Percentiles rank a stretch among this genome's conserved stretches.
phyloP scores from a whole-genome alignment of 495 filamentous ascomycete species.

The Daldinia concentrica region DNA sequence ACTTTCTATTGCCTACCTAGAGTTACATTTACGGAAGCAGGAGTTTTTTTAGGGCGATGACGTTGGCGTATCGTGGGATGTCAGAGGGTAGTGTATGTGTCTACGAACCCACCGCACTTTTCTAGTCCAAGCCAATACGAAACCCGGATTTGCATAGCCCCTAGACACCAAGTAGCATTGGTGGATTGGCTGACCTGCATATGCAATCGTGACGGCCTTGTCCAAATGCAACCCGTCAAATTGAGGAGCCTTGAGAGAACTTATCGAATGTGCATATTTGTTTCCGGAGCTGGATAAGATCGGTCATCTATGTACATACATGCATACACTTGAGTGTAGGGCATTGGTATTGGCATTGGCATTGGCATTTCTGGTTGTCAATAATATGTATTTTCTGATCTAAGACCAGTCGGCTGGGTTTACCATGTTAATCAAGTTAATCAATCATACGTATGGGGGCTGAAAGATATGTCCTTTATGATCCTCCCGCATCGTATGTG shows the following conservation, averaged over 20 bases:
- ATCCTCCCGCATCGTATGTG: slow-evolving; percentile 17
- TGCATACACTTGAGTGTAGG: not conserved
- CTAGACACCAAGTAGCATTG: slow-evolving; percentile 35
- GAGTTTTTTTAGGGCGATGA: slow-evolving; percentile 48
- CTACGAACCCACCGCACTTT: slow-evolving; percentile 32
- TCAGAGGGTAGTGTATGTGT: not conserved
- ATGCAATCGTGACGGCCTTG: slow-evolving; percentile 36
- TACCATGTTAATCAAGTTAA: not conserved
- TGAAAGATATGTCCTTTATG: slow-evolving; percentile 1
- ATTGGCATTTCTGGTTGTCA: not conserved
- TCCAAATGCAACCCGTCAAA: slow-evolving; percentile 35
- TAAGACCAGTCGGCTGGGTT: not conserved
- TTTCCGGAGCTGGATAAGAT: not conserved
- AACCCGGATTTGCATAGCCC: slow-evolving; percentile 49
- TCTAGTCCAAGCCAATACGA: slow-evolving; percentile 42
- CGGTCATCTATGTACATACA: not conserved
- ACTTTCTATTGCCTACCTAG: slow-evolving; percentile 34
- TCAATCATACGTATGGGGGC: not conserved
- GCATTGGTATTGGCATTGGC: not conserved
- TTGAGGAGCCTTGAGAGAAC: slow-evolving; percentile 26
- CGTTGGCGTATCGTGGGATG: slow-evolving; percentile 41
- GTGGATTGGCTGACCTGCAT: slow-evolving; percentile 40
- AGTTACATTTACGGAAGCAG: slow-evolving; percentile 23
- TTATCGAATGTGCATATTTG: not conserved
- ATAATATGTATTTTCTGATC: not conserved